Conservation (phyloP, 2,329 filamentous ascomycete species). For the Stachybotrys chlorohalonatus region DNA sequence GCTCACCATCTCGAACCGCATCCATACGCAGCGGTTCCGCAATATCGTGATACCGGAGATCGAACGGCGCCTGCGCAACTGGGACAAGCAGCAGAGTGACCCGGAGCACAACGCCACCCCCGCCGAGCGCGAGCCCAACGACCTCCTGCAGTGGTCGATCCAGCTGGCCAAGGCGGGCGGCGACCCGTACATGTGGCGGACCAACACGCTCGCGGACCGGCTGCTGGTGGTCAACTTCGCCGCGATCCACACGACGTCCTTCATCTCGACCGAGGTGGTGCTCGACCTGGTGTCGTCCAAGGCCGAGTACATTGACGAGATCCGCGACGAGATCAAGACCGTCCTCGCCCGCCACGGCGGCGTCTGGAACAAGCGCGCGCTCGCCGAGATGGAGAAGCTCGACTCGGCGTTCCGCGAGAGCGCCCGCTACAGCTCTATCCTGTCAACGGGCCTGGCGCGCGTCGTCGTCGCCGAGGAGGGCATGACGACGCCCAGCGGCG, state of each 20-base stretch:
- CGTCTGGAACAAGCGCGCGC: conserved; percentile 21
- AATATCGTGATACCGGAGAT: not conserved
- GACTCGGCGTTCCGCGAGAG: conserved; percentile 32
- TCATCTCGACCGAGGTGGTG: conserved; percentile 25
- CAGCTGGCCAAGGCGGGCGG: conserved; percentile 4
- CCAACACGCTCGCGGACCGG: conserved; percentile 15
- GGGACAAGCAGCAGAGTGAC: not conserved
- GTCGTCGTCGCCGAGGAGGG: conserved; percentile 13
- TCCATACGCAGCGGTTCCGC: not conserved
- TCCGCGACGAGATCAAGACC: conserved; percentile 17
- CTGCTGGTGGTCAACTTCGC: conserved; percentile 24
- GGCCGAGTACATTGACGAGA: conserved; percentile 28
- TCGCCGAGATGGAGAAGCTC: conserved; percentile 25
- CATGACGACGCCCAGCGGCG: conserved; percentile 22
- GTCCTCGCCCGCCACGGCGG: conserved; percentile 13
- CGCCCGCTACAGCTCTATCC: conserved; percentile 23
- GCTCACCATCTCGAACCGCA: not conserved
- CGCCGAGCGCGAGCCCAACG: conserved; percentile 1
- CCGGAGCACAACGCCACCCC: not conserved
- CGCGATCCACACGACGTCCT: conserved; percentile 28
- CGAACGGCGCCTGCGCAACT: conserved; percentile 1
- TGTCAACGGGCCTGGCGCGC: conserved; percentile 15
- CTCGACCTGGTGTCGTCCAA: conserved; percentile 30
- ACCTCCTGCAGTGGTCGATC: conserved; percentile 5
- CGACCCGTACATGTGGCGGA: conserved; percentile 14